A percentile compares a stretch with the other conserved stretches of the same genome.
Conservation (phyloP, 768 basidiomycete genomes). For the Exidia glandulosa region DNA sequence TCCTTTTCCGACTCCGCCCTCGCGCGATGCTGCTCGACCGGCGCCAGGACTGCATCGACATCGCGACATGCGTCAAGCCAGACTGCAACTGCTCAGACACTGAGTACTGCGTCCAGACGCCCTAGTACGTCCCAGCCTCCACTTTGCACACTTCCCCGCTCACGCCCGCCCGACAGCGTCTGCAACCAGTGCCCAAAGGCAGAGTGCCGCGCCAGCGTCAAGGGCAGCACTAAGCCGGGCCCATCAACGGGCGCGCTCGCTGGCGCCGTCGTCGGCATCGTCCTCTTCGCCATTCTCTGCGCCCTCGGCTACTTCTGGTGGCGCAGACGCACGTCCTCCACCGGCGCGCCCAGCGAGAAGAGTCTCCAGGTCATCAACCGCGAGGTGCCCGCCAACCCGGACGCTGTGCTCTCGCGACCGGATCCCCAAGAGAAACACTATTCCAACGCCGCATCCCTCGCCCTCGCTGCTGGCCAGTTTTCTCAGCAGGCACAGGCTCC, state of each 20-base stretch:
- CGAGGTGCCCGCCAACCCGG: constrained; percentile 65
- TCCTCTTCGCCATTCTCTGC: constrained; percentile 47
- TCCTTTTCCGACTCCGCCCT: neutral
- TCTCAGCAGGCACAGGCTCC: constrained; percentile 1
- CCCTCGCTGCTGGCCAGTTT: too few species aligned
- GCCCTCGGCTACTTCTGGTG: constrained; percentile 50
- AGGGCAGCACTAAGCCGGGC: constrained; percentile 16
- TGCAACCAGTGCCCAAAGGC: neutral
- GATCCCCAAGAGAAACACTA: constrained; percentile 64
- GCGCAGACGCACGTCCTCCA: constrained; percentile 32
- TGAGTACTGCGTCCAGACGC: neutral
- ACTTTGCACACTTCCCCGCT: neutral
- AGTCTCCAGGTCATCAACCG: constrained; percentile 14
- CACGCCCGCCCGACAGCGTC: neutral
- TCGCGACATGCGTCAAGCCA: neutral
- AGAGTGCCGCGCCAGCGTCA: neutral
- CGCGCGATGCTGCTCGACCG: neutral
- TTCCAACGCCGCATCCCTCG: constrained; percentile 15
- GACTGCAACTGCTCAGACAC: neutral
- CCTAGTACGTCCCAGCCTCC: neutral
- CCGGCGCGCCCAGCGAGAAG: constrained; percentile 27
- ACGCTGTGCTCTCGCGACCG: constrained; percentile 69
- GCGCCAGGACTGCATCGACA: neutral
- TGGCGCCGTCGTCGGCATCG: constrained; percentile 55
- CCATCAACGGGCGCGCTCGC: constrained; percentile 62